Conservation (phyloP, 164 flowering plant genomes). For the Aristolochia fimbriata region DNA sequence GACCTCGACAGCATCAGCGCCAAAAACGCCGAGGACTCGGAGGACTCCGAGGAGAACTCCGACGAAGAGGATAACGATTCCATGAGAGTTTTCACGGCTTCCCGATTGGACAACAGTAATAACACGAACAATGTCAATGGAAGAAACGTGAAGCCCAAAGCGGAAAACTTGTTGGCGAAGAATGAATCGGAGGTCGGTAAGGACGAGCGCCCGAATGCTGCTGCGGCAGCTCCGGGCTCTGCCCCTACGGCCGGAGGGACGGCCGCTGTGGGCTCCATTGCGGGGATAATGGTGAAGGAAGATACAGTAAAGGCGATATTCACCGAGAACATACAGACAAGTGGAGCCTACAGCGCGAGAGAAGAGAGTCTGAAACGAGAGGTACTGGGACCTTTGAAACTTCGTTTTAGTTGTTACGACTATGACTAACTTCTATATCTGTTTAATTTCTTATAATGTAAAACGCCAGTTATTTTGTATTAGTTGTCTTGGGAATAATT, state of each 20-base stretch:
- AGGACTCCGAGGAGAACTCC: constrained; percentile 25
- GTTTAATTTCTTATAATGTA: no score
- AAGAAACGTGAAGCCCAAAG: constrained; percentile 59
- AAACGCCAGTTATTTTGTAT: no score
- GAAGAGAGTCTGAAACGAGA: constrained; percentile 90
- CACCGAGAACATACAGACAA: constrained; percentile 86
- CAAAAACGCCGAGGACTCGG: constrained; percentile 30
- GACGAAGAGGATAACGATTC: constrained; percentile 69
- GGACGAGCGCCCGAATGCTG: constrained; percentile 14
- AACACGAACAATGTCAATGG: constrained; percentile 12
- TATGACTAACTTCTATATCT: background rate
- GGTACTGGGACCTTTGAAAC: constrained; percentile 19
- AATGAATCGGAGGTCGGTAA: constrained; percentile 25
- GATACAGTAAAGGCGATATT: constrained; percentile 63
- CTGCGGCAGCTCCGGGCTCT: constrained; percentile 1
- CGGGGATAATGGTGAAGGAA: constrained; percentile 65
- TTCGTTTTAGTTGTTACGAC: background rate
- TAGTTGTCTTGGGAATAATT: no score
- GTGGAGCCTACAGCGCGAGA: constrained; percentile 91
- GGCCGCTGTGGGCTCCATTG: constrained; percentile 12
- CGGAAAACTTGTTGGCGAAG: constrained; percentile 45
- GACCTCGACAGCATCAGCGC: constrained; percentile 97
- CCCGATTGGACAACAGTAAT: constrained; percentile 42
- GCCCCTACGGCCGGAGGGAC: background rate
- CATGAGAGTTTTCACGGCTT: constrained; percentile 69